These are phyloP conservation scores for Rhizopus delemar DNA, from an alignment of 371 early-diverging fungal genomes.

Conservation along the genomic window DNA sequence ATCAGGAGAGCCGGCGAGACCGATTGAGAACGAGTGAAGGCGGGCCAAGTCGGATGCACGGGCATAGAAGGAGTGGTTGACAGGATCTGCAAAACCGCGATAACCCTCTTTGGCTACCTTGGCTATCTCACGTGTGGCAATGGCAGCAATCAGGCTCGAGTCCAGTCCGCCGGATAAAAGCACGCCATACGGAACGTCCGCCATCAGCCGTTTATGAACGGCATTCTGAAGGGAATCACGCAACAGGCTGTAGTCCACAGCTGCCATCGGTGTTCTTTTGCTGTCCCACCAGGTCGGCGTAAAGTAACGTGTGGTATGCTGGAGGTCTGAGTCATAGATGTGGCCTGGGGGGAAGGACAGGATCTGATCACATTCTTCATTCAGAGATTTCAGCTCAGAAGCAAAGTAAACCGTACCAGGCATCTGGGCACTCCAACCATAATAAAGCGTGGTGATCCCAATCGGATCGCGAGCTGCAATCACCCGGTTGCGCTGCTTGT, in stretches of 20 bases:
- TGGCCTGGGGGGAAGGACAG: slow-evolving; percentile 95
- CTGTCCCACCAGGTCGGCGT: slow-evolving; percentile 86
- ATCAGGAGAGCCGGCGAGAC: slow-evolving; percentile 92
- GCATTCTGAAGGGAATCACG: slow-evolving; percentile 79
- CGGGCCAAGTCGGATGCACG: slow-evolving; percentile 72
- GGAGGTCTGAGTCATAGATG: slow-evolving; percentile 77
- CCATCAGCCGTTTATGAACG: slow-evolving; percentile 94
- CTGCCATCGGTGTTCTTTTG: slow-evolving; percentile 52
- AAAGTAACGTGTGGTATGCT: slow-evolving; percentile 82
- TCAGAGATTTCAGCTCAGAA: slow-evolving; percentile 91
- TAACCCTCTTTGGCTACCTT: slow-evolving; percentile 48
- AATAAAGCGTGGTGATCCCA: slow-evolving; percentile 96
- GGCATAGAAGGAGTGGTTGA: slow-evolving; percentile 20
- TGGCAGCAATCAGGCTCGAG: slow-evolving; percentile 90
- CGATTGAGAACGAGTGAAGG: slow-evolving; percentile 94
- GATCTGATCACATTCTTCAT: slow-evolving; percentile 94
- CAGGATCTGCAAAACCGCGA: too few relatives aligned
- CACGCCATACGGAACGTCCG: slow-evolving; percentile 96
- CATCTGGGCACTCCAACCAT: slow-evolving; percentile 79
- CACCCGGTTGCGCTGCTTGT: slow-evolving; percentile 75
- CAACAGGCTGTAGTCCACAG: slow-evolving; percentile 67
- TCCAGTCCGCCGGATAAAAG: slow-evolving; percentile 93
- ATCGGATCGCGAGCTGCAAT: slow-evolving; percentile 95
- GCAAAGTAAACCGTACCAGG: slow-evolving; percentile 90
- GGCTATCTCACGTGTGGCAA: slow-evolving; percentile 80